These are phyloP conservation scores for Cryptosporidium felis DNA, from an alignment of 169 alveolate genomes.

Conservation along the genomic window DNA sequence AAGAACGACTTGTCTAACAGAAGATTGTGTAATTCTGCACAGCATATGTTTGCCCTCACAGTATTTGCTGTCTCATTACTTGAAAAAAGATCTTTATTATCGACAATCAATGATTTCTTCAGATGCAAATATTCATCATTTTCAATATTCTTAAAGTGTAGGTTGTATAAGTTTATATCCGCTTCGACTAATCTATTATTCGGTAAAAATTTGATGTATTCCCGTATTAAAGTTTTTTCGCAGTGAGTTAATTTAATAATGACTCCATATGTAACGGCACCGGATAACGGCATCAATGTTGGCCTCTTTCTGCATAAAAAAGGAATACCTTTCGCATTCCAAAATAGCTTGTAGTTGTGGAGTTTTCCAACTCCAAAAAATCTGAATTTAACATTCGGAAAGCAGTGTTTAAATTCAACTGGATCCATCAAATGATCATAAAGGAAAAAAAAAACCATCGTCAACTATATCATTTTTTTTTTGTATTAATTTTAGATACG, in stretches of 20 bases:
- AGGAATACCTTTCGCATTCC: constrained; percentile 54
- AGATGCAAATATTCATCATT: not conserved
- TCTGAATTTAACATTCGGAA: constrained; percentile 14
- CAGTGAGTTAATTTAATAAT: not conserved
- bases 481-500: not conserved
- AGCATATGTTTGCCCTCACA: constrained; percentile 5
- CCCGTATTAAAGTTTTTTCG: not conserved
- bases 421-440: constrained; percentile 68
- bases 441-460: constrained; percentile 10
- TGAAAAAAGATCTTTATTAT: not conserved
- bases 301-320: constrained; percentile 66
- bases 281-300: not conserved
- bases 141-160: not conserved
- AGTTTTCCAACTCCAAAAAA: constrained; percentile 17
- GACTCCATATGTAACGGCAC: constrained; percentile 9
- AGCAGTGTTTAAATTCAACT: constrained; percentile 13
- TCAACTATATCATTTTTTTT: not conserved
- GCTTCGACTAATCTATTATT: constrained; percentile 6
- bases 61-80: not conserved
- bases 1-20: constrained; percentile 1
- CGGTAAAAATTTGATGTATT: not conserved
- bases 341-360: constrained; percentile 4
- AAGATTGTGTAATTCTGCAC: constrained; percentile 17
- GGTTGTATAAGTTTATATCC: not conserved
- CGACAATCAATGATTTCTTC: not conserved